phyloP scores from a whole-genome alignment of 768 basidiomycete genomes.

The Tricholoma sp. region DNA sequence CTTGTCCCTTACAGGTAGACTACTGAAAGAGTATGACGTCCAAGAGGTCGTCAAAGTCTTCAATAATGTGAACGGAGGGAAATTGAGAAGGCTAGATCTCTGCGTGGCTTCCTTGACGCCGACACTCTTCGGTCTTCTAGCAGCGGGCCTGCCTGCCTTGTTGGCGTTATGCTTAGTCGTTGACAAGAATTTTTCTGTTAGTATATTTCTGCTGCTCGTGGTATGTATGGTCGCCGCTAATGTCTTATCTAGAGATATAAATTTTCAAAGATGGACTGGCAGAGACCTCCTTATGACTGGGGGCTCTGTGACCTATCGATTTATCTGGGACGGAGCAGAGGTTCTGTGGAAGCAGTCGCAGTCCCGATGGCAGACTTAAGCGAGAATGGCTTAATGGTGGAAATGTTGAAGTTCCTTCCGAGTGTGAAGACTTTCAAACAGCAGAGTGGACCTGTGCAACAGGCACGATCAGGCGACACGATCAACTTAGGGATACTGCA shows the following conservation, averaged over 20 bases:
- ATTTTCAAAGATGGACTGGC: too few species aligned
- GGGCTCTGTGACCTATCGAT: constrained; percentile 10
- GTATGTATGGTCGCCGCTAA: too few species aligned
- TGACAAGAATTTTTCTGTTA: neutral
- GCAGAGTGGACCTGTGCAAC: too few species aligned
- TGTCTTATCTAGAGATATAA: too few species aligned
- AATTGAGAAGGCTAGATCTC: neutral
- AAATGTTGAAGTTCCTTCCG: neutral
- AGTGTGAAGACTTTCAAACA: neutral
- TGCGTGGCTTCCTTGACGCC: constrained; percentile 11
- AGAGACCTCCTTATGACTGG: too few species aligned
- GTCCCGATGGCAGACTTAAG: neutral
- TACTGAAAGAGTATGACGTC: constrained; percentile 18
- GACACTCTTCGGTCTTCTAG: constrained; percentile 15
- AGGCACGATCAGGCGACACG: too few species aligned
- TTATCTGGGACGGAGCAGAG: constrained; percentile 4
- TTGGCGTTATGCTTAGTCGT: constrained; percentile 18
- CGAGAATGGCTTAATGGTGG: neutral
- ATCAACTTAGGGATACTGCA: too few species aligned
- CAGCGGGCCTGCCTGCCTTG: constrained; percentile 17
- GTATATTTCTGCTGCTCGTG: neutral
- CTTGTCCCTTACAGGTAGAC: constrained; percentile 20
- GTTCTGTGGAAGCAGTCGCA: neutral
- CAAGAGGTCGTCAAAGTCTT: constrained; percentile 18
- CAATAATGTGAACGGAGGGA: neutral